These are phyloP conservation scores for Pelargonium fulgidum DNA, from an alignment of 441 rosid species.

Conservation along the genomic window DNA sequence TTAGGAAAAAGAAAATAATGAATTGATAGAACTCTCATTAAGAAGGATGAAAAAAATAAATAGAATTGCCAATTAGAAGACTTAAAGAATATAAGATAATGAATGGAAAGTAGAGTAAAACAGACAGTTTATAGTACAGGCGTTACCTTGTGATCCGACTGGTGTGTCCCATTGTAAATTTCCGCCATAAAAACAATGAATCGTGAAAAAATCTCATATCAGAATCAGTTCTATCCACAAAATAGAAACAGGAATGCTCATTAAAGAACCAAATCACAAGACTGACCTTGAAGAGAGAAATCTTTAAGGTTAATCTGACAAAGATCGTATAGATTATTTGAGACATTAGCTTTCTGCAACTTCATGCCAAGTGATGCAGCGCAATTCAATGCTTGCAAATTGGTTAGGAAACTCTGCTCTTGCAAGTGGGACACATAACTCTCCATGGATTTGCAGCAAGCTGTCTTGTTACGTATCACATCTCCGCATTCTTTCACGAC, in stretches of 20 bases:
- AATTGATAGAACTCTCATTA: background rate
- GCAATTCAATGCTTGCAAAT: conserved; percentile 35
- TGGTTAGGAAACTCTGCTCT: conserved; percentile 34
- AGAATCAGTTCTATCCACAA: conserved; percentile 18
- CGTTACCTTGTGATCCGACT: conserved; percentile 33
- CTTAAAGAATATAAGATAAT: background rate
- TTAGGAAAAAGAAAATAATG: background rate
- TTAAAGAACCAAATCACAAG: background rate
- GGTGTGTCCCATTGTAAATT: conserved; percentile 19
- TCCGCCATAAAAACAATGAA: conserved; percentile 15
- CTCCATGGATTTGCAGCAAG: conserved; percentile 34
- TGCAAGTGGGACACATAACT: conserved; percentile 31
- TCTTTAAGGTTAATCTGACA: conserved; percentile 36
- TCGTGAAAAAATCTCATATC: conserved; percentile 13
- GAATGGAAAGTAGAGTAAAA: conserved; percentile 3
- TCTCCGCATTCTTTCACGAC: conserved; percentile 21
- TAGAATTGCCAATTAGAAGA: background rate
- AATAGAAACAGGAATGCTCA: background rate
- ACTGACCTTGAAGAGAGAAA: conserved; percentile 38
- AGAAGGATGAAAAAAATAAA: background rate
- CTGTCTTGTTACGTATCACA: conserved; percentile 16
- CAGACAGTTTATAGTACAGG: background rate
- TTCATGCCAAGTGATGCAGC: conserved; percentile 32
- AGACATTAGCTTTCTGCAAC: conserved; percentile 33
- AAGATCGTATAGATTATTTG: conserved; percentile 27